Conservation (phyloP, 2,329 filamentous ascomycete species). For the Clarireedia monteithiana region DNA sequence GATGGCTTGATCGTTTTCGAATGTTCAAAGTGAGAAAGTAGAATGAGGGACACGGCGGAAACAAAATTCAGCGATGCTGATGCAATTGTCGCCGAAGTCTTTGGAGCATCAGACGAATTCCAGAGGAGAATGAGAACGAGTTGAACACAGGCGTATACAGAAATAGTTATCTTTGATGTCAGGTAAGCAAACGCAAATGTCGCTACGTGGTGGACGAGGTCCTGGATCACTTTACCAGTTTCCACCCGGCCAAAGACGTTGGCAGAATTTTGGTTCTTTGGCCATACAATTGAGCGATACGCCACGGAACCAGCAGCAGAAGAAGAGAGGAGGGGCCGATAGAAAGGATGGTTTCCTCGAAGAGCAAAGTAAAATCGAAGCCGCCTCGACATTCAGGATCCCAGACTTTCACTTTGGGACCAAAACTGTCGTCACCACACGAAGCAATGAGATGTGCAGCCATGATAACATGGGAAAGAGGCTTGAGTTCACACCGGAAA, state of each 20-base stretch:
- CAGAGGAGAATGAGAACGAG: not conserved
- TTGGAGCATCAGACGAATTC: not conserved
- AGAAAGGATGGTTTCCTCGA: constrained; percentile 8
- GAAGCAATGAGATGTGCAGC: not conserved
- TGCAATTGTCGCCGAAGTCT: not conserved
- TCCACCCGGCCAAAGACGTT: not conserved
- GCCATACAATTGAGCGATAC: not conserved
- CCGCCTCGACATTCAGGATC: constrained; percentile 6
- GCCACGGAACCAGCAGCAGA: not conserved
- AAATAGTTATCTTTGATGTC: not conserved
- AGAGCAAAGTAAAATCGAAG: constrained; percentile 12
- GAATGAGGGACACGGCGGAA: not conserved
- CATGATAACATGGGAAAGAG: not conserved
- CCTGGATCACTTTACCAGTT: not conserved
- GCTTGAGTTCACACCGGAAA: too few relatives aligned
- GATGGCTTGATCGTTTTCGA: constrained; percentile 5
- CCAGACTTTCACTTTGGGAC: not conserved
- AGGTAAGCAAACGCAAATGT: not conserved
- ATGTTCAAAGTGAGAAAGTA: constrained; percentile 3
- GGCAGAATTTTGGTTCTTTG: not conserved
- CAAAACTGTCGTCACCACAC: constrained; percentile 2
- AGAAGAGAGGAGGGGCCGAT: not conserved
- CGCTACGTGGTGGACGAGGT: not conserved
- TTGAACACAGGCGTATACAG: not conserved
- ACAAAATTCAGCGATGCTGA: not conserved